phyloP scores from a whole-genome alignment of 805 yeast species.

The Yarrowia deformans region DNA sequence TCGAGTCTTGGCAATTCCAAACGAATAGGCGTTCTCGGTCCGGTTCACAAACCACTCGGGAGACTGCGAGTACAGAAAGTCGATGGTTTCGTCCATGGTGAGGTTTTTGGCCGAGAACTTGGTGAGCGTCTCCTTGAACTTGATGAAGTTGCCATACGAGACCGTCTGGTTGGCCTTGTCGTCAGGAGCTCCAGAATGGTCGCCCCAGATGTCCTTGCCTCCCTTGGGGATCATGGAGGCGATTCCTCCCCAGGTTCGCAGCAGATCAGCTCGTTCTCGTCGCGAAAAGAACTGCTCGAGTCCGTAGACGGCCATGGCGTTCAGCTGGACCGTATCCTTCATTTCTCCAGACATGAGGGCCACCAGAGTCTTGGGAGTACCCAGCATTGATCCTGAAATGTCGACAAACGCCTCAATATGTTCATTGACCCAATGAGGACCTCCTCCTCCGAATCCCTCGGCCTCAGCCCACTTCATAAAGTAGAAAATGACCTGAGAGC shows the following conservation, averaged over 20 bases:
- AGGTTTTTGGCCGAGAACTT: slow-evolving; percentile 58
- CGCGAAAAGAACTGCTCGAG: slow-evolving; percentile 92
- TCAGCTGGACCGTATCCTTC: slow-evolving; percentile 95
- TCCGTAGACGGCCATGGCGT: slow-evolving; percentile 91
- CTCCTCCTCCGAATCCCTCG: slow-evolving; percentile 90
- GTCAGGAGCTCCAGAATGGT: slow-evolving; percentile 69
- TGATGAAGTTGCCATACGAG: slow-evolving; percentile 76
- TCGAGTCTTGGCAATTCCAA: slow-evolving; percentile 70
- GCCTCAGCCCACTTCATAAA: slow-evolving; percentile 98
- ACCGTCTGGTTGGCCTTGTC: slow-evolving; percentile 56
- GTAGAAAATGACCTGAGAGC: slow-evolving; percentile 85
- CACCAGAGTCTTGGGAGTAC: slow-evolving; percentile 93
- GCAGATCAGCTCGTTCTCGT: slow-evolving; percentile 84
- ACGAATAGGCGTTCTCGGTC: slow-evolving; percentile 74
- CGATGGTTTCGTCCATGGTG: slow-evolving; percentile 72
- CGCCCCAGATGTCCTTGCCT: slow-evolving; percentile 90
- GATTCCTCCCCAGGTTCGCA: slow-evolving; percentile 89
- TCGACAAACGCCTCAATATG: slow-evolving; percentile 83
- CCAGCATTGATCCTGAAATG: slow-evolving; percentile 87
- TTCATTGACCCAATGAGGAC: slow-evolving; percentile 83
- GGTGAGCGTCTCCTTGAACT: slow-evolving; percentile 61
- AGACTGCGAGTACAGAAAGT: slow-evolving; percentile 65
- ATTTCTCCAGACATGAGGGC: slow-evolving; percentile 96
- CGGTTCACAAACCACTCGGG: slow-evolving; percentile 80
- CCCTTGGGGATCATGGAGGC: slow-evolving; percentile 98